These are phyloP conservation scores for Aspergillus sp. DNA, from an alignment of 2,329 filamentous ascomycete species.

Conservation along the genomic window DNA sequence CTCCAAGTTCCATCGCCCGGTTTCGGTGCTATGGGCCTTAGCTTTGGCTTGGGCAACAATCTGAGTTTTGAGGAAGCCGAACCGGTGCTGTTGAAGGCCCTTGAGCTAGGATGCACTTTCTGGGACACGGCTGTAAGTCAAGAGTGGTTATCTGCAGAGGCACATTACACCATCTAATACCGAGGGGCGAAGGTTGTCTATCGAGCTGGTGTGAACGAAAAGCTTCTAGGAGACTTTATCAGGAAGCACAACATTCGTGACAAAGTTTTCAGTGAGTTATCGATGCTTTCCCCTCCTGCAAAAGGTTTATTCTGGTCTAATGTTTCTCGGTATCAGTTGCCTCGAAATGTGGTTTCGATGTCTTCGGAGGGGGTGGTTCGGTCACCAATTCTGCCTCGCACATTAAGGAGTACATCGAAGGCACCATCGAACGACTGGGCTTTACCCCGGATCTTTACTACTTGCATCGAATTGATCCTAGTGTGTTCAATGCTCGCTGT, in stretches of 20 bases:
- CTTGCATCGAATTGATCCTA: constrained; percentile 39
- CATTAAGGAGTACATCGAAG: constrained; percentile 43
- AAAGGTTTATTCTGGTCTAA: neutral
- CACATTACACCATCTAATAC: neutral
- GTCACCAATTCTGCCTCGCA: constrained; percentile 42
- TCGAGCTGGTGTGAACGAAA: constrained; percentile 42
- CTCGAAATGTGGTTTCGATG: constrained; percentile 42
- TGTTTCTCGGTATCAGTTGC: constrained; percentile 29
- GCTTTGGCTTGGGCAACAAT: constrained; percentile 37
- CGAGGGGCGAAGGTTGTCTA: constrained; percentile 36
- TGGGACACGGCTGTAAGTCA: constrained; percentile 40
- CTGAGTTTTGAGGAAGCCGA: constrained; percentile 40
- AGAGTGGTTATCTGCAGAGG: neutral
- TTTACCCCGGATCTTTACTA: constrained; percentile 43
- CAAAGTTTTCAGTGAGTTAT: constrained; percentile 39
- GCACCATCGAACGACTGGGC: constrained; percentile 42
- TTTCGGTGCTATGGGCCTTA: constrained; percentile 46
- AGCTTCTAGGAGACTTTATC: constrained; percentile 45
- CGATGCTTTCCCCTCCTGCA: neutral
- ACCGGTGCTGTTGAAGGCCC: constrained; percentile 43
- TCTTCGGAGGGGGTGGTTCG: constrained; percentile 26
- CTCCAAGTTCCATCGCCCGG: constrained; percentile 37
- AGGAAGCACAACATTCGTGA: constrained; percentile 44
- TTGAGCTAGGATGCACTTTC: constrained; percentile 41
- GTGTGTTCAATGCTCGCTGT: constrained; percentile 17